Percentiles rank a stretch among this genome's conserved stretches.
phyloP scores from a whole-genome alignment of 495 filamentous ascomycete species.

The Pyronema domesticum region DNA sequence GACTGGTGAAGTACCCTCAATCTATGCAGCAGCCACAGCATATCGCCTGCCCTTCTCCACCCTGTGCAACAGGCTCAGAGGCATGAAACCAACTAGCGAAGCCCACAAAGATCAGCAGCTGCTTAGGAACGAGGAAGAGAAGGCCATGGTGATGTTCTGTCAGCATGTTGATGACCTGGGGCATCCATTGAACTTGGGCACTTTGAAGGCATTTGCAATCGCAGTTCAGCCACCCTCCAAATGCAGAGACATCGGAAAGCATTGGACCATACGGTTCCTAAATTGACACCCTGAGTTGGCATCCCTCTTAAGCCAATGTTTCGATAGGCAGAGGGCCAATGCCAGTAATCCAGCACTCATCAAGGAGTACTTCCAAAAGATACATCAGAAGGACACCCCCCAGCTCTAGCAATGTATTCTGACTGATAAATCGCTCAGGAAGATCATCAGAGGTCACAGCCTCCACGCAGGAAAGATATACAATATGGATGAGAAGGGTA shows the following conservation, averaged over 20 bases:
- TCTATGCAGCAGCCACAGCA: background rate
- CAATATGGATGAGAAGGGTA: conserved; percentile 2
- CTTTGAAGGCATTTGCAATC: background rate
- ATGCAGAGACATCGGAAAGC: background rate
- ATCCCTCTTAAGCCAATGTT: background rate
- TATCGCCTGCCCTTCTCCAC: background rate
- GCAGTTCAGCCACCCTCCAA: background rate
- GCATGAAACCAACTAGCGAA: background rate
- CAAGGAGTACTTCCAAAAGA: conserved; percentile 7
- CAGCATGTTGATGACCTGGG: conserved; percentile 2
- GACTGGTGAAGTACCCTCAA: background rate
- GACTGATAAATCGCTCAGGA: too few species aligned
- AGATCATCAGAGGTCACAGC: background rate
- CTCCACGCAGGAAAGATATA: too few species aligned
- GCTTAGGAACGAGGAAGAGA: background rate
- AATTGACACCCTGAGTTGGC: background rate
- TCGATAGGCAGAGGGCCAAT: conserved; percentile 4
- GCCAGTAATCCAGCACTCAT: conserved; percentile 5
- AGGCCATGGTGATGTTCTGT: conserved; percentile 2
- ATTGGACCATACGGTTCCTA: background rate
- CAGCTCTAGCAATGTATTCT: too few species aligned
- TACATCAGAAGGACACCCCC: too few species aligned
- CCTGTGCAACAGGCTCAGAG: background rate
- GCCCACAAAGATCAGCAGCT: background rate
- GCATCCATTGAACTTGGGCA: background rate